A percentile compares a stretch with the other conserved stretches of the same genome.
These are phyloP conservation scores for Echeveria elegans DNA, from an alignment of 164 flowering plant species.

Conservation along the genomic window DNA sequence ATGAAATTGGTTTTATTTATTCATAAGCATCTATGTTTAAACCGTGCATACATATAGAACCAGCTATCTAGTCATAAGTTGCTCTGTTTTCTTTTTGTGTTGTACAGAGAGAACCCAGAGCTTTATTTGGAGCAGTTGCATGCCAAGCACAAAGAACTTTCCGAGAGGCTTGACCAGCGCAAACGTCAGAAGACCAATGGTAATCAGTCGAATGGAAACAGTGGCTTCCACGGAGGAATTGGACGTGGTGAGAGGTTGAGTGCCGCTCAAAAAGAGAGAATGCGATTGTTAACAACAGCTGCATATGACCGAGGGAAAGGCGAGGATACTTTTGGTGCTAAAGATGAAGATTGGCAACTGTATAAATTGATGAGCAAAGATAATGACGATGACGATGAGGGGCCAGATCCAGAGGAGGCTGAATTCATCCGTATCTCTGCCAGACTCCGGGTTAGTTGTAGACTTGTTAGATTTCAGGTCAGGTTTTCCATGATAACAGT, in stretches of 20 bases:
- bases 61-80: neutral
- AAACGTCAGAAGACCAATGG: constrained; percentile 86
- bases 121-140: constrained; percentile 75
- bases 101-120: constrained; percentile 80
- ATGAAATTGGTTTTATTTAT: neutral
- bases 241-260: constrained; percentile 40
- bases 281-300: constrained; percentile 83
- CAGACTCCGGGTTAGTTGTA: constrained; percentile 62
- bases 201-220: constrained; percentile 49
- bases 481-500: neutral
- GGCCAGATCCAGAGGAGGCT: constrained; percentile 49
- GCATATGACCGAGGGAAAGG: constrained; percentile 92
- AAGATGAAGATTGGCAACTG: constrained; percentile 98
- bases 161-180: constrained; percentile 80
- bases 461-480: neutral
- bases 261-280: constrained; percentile 93
- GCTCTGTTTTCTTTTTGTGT: neutral
- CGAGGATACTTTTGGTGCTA: constrained; percentile 95
- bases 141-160: constrained; percentile 60
- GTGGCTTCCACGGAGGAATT: constrained; percentile 14
- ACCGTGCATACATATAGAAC: neutral
- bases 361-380: constrained; percentile 40
- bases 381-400: constrained; percentile 1
- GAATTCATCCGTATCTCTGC: constrained; percentile 66
- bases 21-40: neutral